phyloP scores from a whole-genome alignment of 192 early-diverging fungal genomes.

The Backusella morwellensis region DNA sequence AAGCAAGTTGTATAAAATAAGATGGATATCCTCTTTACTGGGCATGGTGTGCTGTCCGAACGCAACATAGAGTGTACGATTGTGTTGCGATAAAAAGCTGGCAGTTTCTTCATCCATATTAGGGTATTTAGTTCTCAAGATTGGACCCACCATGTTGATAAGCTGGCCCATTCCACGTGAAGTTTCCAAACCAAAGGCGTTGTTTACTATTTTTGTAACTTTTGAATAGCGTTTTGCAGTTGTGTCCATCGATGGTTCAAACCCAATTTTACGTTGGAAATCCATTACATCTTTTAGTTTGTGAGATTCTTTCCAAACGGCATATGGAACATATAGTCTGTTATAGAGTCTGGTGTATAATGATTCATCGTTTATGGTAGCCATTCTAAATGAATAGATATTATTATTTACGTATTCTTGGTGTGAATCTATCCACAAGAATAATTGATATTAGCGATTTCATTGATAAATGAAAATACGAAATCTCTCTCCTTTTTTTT shows the following conservation, averaged over 20 bases:
- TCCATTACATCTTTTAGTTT: background rate
- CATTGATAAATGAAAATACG: background rate
- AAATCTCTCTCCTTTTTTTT: background rate
- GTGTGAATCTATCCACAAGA: background rate
- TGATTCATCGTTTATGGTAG: background rate
- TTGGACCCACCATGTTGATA: constrained; percentile 31
- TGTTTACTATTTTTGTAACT: constrained; percentile 25
- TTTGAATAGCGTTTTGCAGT: background rate
- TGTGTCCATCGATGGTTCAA: background rate
- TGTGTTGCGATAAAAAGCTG: constrained; percentile 22
- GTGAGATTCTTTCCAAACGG: background rate
- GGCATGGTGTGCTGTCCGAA: constrained; percentile 29
- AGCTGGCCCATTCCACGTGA: constrained; percentile 21
- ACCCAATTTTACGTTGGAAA: background rate
- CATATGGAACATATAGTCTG: background rate
- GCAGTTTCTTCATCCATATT: background rate
- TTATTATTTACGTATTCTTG: background rate
- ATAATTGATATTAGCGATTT: background rate
- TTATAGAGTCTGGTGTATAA: background rate
- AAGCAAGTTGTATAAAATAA: constrained; percentile 20
- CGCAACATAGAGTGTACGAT: constrained; percentile 26
- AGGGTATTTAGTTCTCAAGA: constrained; percentile 27
- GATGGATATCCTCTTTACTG: background rate
- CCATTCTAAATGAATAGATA: background rate
- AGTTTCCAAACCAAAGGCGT: constrained; percentile 21